Evolutionary conservation across 2,329 filamentous ascomycete species (phyloP), one percentile per base, ranked within the genome.

Genomic region (Dothideomycetidae sp.): DNA sequence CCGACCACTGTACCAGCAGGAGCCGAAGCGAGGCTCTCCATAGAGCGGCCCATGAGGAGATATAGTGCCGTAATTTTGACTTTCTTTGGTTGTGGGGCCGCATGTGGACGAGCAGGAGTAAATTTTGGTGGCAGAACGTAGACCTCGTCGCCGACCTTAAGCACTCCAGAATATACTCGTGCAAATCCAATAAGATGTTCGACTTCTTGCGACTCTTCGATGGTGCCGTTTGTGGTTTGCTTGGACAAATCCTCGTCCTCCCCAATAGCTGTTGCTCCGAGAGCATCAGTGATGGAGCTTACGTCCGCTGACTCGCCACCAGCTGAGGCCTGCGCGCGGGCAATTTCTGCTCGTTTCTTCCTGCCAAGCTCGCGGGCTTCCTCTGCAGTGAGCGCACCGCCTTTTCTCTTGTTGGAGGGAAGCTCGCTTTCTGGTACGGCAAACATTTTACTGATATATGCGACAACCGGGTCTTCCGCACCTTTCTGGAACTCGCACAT

Each of bases 391-490:
- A 96, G 69, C 30, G 76, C 61, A 13, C 62, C 75, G 1, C 78
- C 78, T 11, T 75, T 70, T 31, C 83, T 71, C 57, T 80, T 92
- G 56, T 93, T 93, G 36, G 88, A 74, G 0, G 83, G 81, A 4
- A 98, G 65, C 50, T 98, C 88, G 57, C 83, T 94, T 52, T 92
- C 83, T 0, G 85, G 88, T 10, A 98, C 70, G 0, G 90, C 90
- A 1, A 96, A 82, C 85, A 98, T 94, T 57, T 98, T 98, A 61
- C 88, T 96, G 43, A 98, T 82, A 47, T 93, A 98, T 5, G 83
- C 88, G 2, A 98, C 83, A 0, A 93, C 75, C 0, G 88, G 86
- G 40, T 81, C 79, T 0, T 75, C 68, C 28, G 71, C 67, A 0
- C 67, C 68, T 3, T 73, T 73, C 51, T 81, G 81, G 53, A 93